These are phyloP conservation scores for Fusarium graminum DNA, from an alignment of 2,329 filamentous ascomycete species.

Conservation along the genomic window DNA sequence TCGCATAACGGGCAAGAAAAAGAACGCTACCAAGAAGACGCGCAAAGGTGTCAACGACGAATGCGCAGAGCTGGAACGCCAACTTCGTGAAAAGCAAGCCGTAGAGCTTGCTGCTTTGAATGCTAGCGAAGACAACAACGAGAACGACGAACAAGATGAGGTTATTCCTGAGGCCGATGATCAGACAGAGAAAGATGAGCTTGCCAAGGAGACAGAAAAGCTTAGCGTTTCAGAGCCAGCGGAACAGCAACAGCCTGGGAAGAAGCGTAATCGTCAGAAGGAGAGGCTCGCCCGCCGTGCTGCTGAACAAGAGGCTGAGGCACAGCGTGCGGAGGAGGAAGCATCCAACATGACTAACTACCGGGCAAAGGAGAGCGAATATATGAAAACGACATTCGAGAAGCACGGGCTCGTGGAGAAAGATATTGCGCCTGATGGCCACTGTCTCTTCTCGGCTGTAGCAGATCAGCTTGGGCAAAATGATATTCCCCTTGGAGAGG, in stretches of 20 bases:
- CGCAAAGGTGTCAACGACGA: slow-evolving; percentile 81
- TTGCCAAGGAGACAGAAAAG: slow-evolving; percentile 42
- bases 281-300: slow-evolving; percentile 90
- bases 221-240: slow-evolving; percentile 37
- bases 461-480: slow-evolving; percentile 80
- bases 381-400: slow-evolving; percentile 77
- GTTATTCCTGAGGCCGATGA: slow-evolving; percentile 7
- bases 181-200: slow-evolving; percentile 25
- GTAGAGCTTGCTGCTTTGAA: slow-evolving; percentile 66
- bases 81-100: slow-evolving; percentile 75
- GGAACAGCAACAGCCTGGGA: slow-evolving; percentile 54
- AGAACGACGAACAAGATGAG: slow-evolving; percentile 32
- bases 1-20: slow-evolving; percentile 94
- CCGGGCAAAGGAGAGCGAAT: slow-evolving; percentile 75
- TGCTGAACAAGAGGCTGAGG: slow-evolving; percentile 81
- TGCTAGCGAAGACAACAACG: slow-evolving; percentile 40
- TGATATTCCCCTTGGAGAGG: slow-evolving; percentile 58
- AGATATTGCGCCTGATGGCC: slow-evolving; percentile 88
- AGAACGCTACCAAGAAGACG: slow-evolving; percentile 91
- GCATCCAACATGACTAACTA: slow-evolving; percentile 80
- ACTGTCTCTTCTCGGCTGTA: slow-evolving; percentile 93
- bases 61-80: slow-evolving; percentile 77
- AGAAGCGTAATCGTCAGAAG: slow-evolving; percentile 92
- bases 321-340: slow-evolving; percentile 78
- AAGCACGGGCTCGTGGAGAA: slow-evolving; percentile 76